These are phyloP conservation scores for Starmerella apis DNA, from an alignment of 805 yeast species.

Conservation along the genomic window DNA sequence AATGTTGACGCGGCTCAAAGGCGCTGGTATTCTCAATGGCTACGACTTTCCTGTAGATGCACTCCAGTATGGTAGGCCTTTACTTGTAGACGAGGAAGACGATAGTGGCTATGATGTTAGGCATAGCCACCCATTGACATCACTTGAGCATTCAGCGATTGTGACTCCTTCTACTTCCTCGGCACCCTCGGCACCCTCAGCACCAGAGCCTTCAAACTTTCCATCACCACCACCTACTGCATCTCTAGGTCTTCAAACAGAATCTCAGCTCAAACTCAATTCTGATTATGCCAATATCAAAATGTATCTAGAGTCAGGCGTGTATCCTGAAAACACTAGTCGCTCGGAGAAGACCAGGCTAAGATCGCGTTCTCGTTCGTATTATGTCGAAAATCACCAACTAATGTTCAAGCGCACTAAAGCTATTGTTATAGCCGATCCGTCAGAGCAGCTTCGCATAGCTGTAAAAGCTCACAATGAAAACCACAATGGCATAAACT, in stretches of 20 bases:
- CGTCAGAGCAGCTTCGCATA: conserved; percentile 60
- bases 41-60: conserved; percentile 80
- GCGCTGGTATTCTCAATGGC: conserved; percentile 83
- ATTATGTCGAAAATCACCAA: conserved; percentile 58
- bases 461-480: conserved; percentile 56
- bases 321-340: conserved; percentile 73
- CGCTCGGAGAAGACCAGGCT: conserved; percentile 81
- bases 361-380: conserved; percentile 67
- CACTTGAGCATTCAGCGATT: no score
- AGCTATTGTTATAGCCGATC: conserved; percentile 55
- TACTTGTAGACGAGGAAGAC: conserved; percentile 35
- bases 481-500: conserved; percentile 79
- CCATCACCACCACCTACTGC: not conserved
- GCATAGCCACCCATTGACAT: no score
- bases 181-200: not conserved
- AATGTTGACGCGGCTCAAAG: conserved; percentile 65
- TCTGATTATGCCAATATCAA: conserved; percentile 58
- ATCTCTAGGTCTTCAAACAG: not conserved
- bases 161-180: no score
- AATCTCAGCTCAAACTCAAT: not conserved
- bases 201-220: not conserved
- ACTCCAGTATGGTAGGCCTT: conserved; percentile 69
- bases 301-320: conserved; percentile 69
- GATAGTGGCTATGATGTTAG: not conserved
- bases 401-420: conserved; percentile 68